phyloP scores from a whole-genome alignment of 352 stramenopile species.

The Globisporangium barbulae region DNA sequence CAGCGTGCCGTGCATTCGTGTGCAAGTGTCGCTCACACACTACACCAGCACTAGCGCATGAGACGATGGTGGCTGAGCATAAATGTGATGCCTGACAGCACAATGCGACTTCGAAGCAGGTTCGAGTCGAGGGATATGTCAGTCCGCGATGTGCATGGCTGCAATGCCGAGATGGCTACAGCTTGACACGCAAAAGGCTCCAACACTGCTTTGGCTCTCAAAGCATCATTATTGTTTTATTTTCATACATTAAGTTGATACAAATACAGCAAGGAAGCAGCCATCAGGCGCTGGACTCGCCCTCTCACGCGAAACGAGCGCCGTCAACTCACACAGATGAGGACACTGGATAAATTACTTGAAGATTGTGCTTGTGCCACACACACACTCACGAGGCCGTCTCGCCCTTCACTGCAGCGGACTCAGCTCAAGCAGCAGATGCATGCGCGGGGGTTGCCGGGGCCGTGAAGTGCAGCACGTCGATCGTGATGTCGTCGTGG shows the following conservation, averaged over 20 bases:
- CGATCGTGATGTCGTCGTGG: slow-evolving; percentile 74
- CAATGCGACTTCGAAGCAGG: no score
- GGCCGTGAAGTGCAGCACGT: slow-evolving; percentile 60
- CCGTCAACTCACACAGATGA: not conserved
- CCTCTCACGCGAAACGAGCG: not conserved
- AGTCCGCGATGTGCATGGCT: no score
- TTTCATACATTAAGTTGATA: not conserved
- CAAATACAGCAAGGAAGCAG: not conserved
- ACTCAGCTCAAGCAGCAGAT: slow-evolving; percentile 15
- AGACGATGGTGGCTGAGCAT: no score
- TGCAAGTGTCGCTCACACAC: no score
- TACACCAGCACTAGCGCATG: no score
- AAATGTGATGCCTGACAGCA: no score
- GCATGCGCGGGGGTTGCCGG: slow-evolving; percentile 14
- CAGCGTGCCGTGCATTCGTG: no score
- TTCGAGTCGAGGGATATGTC: no score
- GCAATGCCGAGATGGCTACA: no score
- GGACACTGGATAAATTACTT: not conserved
- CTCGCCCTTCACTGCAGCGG: not conserved
- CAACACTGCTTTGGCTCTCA: not conserved
- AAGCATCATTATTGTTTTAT: not conserved
- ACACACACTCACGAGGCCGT: not conserved
- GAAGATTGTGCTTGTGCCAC: not conserved
- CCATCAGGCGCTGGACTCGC: not conserved
- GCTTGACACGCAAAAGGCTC: not conserved